Base-by-base conservation (phyloP, 2,329 filamentous ascomycete species). In the Alternaria dauci region DNA sequence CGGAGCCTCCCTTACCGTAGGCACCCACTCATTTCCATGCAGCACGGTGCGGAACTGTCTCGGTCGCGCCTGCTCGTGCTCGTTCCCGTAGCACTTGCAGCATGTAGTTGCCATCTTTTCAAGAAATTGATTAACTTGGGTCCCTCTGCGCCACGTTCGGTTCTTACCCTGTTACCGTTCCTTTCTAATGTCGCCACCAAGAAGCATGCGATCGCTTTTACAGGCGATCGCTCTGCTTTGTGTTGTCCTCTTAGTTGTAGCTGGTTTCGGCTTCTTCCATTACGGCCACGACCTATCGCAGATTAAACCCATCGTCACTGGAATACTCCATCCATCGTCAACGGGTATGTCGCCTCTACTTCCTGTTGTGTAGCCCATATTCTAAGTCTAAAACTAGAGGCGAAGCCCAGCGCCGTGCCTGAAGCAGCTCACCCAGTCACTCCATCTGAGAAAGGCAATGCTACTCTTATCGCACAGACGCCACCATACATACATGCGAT, bases 401-500 rank as follows among this genome's bases (percentile, higher is more conserved):
- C 18, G 18, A 41, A 53, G 38, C 41, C 55, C 18, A 39, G 54
- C 26, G 42, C 25, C 25, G 34, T 25, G 1, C 39, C 39, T 42
- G 12, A 23, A 2, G 20, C 12, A 25, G 39, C 12, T 42, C 41
- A 54, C 28, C 42, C 58, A 34, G 48, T 52, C 34, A 48, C 30
- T 39, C 32, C 55, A 38, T 46, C 55, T 46, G 59, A 48, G 20
- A 55, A 60, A 62, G 55, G 44, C 26, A 65, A 68, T 56, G 46
- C 58, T 12, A 68, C 62, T 30, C 55, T 65, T 14, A 50, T 65
- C 20, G 61, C 58, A 14, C 55, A 66, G 50, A 53, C 59, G 55
- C 57, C 59, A 51, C 8, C 61, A 41, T 70, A 68, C 52, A 52
- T 67, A 9, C 55, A 62, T 11, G 66, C 69, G 18, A 70, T 71